These are phyloP conservation scores for Amauroascus niger DNA, from an alignment of 2,329 filamentous ascomycete genomes.

Conservation along the genomic window DNA sequence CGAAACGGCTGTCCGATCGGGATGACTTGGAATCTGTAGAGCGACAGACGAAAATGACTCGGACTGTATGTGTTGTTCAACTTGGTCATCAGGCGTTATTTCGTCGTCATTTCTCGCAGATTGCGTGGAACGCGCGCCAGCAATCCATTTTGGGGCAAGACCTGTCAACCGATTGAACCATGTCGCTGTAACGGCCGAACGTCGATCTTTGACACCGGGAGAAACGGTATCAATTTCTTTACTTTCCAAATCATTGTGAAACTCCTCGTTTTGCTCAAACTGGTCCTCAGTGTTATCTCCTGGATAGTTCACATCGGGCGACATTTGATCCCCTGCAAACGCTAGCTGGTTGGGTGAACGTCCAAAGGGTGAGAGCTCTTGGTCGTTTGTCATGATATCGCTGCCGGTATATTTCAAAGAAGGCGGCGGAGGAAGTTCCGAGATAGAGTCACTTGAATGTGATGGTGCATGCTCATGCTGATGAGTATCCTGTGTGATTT, in stretches of 20 bases:
- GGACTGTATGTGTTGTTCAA: background rate
- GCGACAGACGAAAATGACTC: background rate
- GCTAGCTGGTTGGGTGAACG: background rate
- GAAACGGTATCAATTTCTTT: background rate
- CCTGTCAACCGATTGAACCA: slow-evolving; percentile 29
- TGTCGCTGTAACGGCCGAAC: slow-evolving; percentile 19
- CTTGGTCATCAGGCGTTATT: background rate
- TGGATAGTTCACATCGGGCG: background rate
- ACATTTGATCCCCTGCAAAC: background rate
- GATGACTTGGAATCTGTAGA: background rate
- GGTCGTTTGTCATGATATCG: slow-evolving; percentile 8
- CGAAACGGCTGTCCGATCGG: background rate
- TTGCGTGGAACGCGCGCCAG: background rate
- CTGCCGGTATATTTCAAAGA: slow-evolving; percentile 5
- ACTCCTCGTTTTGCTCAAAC: background rate
- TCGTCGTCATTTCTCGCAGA: background rate
- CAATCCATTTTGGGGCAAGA: slow-evolving; percentile 18
- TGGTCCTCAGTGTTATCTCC: background rate
- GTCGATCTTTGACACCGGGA: background rate
- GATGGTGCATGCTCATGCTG: background rate
- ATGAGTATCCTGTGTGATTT: background rate
- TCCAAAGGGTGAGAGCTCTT: background rate
- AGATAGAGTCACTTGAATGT: slow-evolving; percentile 4
- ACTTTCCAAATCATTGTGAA: background rate
- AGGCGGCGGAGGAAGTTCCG: slow-evolving; percentile 4